These are phyloP conservation scores for Cladosporium sp. DNA, from an alignment of 2,329 filamentous ascomycete genomes.

Conservation along the genomic window DNA sequence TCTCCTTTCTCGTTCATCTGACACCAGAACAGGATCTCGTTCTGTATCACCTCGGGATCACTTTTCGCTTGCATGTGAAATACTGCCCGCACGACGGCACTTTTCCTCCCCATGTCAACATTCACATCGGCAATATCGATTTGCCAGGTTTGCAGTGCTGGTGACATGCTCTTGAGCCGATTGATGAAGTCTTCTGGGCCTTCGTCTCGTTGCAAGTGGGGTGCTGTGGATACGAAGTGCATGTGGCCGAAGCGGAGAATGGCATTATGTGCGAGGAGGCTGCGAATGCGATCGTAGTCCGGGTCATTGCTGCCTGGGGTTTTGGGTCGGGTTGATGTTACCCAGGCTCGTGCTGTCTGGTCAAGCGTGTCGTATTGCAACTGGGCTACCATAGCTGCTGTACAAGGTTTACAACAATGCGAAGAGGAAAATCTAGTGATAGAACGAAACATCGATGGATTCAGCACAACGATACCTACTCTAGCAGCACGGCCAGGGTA, in stretches of 20 bases:
- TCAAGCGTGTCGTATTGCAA: slow-evolving; percentile 16
- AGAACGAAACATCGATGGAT: neutral
- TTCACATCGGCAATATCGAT: slow-evolving; percentile 20
- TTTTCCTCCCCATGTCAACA: slow-evolving; percentile 26
- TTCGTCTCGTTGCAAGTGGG: slow-evolving; percentile 20
- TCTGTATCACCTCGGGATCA: slow-evolving; percentile 21
- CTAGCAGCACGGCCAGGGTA: neutral
- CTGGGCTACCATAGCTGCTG: slow-evolving; percentile 1
- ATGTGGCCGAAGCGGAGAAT: slow-evolving; percentile 30
- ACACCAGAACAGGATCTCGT: slow-evolving; percentile 33
- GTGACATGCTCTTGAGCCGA: slow-evolving; percentile 24
- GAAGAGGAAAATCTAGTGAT: neutral
- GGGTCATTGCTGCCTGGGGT: slow-evolving; percentile 17
- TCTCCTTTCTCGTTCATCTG: slow-evolving; percentile 23
- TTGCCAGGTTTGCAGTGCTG: slow-evolving; percentile 23
- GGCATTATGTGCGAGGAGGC: slow-evolving; percentile 19
- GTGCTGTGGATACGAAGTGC: slow-evolving; percentile 24
- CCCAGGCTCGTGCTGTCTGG: slow-evolving; percentile 17
- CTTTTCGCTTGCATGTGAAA: slow-evolving; percentile 27
- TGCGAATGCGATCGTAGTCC: slow-evolving; percentile 19
- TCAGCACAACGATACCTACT: neutral
- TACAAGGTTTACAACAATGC: neutral
- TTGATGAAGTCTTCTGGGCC: slow-evolving; percentile 21
- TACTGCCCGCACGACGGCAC: slow-evolving; percentile 22
- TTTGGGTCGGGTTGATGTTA: slow-evolving; percentile 15